Evolutionary conservation across 176 grass and related monocot species (phyloP), one percentile per base, ranked within the genome.

Genomic region (Oryza nivara): DNA sequence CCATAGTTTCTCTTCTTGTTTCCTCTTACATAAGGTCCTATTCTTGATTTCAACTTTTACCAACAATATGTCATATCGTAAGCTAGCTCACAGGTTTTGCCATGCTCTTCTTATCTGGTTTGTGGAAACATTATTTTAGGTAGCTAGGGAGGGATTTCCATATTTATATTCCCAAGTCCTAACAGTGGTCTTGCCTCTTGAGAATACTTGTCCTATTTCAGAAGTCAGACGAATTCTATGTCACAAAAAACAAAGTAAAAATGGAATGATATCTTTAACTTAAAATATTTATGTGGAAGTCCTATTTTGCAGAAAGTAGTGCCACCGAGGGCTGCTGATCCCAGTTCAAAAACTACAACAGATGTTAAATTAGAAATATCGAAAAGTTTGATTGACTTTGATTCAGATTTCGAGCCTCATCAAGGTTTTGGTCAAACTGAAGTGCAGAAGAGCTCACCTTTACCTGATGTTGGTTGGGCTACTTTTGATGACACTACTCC

Each of bases 371-470:
- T 25, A 34, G 48, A 83, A 30, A 41, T 80, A 66, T 80, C 88
- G 20, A 80, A 86, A 85, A 93, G 81, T 81, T 80, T 93, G 60
- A 93, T 93, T 22, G 91, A 93, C 30, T 93, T 93, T 54, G 85
- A 90, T 73, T 81, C 88, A 36, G 88, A 90, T 82, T 85, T 81
- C 15, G 77, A 74, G 43, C 77, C 77, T 76, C 32, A 15, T 22
- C 16, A 68, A 67, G 64, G 36, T 82, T 67, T 45, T 58, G 5
- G n/a, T 25, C 74, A 88, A 45, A 68, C 54, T 13, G 6, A 46
- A 43, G 60, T 52, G 9, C 81, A 84, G 28, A 70, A 84, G 34
- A 74, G 6, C 38, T 16, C 75, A 72, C 75, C 76, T 63, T 17
- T 22, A 74, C 67, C 64, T 10, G 85, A 89, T 74, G 82, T 88